Percentiles rank a stretch among this genome's conserved stretches.
Evolutionary conservation across 306 rosid species (phyloP).

Genomic region (Betula pendula): DNA sequence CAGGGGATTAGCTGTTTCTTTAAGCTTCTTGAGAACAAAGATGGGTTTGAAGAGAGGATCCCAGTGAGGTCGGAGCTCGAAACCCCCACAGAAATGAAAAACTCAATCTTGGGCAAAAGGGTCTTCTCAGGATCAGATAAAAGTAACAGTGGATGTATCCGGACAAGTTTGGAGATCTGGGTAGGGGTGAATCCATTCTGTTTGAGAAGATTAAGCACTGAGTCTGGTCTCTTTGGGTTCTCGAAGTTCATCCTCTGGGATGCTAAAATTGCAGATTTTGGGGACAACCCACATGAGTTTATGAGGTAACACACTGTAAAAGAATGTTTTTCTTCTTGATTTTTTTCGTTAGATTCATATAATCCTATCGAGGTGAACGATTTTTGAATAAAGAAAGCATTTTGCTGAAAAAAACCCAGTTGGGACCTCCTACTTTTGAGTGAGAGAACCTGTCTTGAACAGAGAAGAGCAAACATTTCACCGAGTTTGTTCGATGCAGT

Average conservation of each 20-base stretch:
- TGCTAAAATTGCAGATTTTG: conserved; percentile 24
- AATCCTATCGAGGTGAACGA: neutral
- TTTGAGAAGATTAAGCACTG: conserved; percentile 27
- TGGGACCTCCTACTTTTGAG: neutral
- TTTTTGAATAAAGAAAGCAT: neutral
- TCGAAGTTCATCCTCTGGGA: conserved; percentile 1
- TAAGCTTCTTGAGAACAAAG: conserved; percentile 17
- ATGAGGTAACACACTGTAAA: conserved; percentile 37
- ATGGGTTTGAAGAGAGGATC: conserved; percentile 8
- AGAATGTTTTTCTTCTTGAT: neutral
- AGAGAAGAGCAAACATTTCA: neutral
- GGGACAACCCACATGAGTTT: conserved; percentile 39
- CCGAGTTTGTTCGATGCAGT: neutral
- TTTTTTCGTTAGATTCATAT: neutral
- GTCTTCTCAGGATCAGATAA: conserved; percentile 14
- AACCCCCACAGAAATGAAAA: conserved; percentile 34
- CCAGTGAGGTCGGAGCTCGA: conserved; percentile 30
- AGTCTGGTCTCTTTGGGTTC: conserved; percentile 24
- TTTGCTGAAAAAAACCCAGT: neutral
- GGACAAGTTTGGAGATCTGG: conserved; percentile 30
- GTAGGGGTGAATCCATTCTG: conserved; percentile 20
- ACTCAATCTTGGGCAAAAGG: conserved; percentile 42
- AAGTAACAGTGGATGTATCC: conserved; percentile 15
- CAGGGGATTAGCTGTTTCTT: conserved; percentile 20
- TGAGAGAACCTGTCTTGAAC: neutral